Evolutionary conservation across 1,284 basidiomycete species (phyloP), one percentile per base, ranked within the genome.

Genomic region (Trametes hirsuta): DNA sequence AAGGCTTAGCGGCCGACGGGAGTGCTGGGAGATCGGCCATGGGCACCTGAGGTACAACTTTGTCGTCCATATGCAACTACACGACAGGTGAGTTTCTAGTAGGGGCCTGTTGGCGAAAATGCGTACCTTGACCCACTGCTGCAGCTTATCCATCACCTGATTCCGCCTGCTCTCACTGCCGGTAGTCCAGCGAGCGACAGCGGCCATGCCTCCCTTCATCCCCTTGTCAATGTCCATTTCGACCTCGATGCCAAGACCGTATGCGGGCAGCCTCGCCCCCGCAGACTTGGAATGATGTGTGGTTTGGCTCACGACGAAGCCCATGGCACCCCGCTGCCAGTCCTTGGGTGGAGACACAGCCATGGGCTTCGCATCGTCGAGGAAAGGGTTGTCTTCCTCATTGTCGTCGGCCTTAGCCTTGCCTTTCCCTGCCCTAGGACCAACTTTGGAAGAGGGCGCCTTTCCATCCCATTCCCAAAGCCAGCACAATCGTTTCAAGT

Each of bases 401-500:
- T 84, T 84, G 8, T 79, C 71, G 9, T 53, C 61, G 12, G 58
- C 40, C 74, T 65, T 44, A 9, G 50, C 46, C 47, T 36, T 82
- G 81, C 66, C 50, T 42, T 61, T 64, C 5, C 58, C 30, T 12
- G 42, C 45, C 9, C 66, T 59, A 36, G 15, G 8, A 14, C 40
- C 22, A 18, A 58, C 52, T 44, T 50, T 40, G 21, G 58, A 25
- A 18, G 78, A 75, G 4, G 81, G 63, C 1, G 75, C 59, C 53
- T 81, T 76, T 9, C 82, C 81, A 67, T 91, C 85, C 91, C 91
- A 93, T 70, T 93, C 91, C 90, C 91, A 93, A n/a, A 93, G 63
- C 91, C 91, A 93, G 73, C 91, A 93, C 12, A 93, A 78, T 58
- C 88, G 81, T 62, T 78, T 83, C 45, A 93, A 77, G 68, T 91